These are phyloP conservation scores for Saccharomycopsis oosterbeekiorum DNA, from an alignment of 805 yeast genomes.

Conservation along the genomic window DNA sequence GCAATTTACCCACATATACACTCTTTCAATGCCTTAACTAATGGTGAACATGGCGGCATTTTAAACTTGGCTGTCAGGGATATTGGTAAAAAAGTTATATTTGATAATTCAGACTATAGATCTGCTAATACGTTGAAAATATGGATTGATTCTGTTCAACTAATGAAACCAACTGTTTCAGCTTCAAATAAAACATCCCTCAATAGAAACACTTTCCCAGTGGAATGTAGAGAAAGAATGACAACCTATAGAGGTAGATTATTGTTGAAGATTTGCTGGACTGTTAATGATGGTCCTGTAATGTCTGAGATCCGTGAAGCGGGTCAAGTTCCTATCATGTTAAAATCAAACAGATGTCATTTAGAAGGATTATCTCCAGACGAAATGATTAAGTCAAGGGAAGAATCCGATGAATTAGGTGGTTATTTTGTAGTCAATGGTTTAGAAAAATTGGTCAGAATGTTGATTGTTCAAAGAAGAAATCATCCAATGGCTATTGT, in stretches of 20 bases:
- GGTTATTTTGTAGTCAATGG: conserved; percentile 96
- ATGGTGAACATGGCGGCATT: conserved; percentile 78
- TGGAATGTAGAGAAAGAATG: conserved; percentile 87
- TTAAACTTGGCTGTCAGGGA: conserved; percentile 79
- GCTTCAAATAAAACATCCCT: conserved; percentile 61
- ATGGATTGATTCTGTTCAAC: conserved; percentile 81
- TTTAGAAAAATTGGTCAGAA: conserved; percentile 90
- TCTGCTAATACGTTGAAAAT: conserved; percentile 78
- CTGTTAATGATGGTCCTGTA: conserved; percentile 82
- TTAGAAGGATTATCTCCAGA: conserved; percentile 74
- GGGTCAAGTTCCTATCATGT: conserved; percentile 87
- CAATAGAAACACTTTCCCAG: conserved; percentile 72
- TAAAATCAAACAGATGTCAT: conserved; percentile 86
- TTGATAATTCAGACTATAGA: conserved; percentile 66
- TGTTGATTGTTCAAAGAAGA: conserved; percentile 96
- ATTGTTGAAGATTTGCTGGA: conserved; percentile 71
- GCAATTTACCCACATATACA: conserved; percentile 95
- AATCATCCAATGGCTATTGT: conserved; percentile 97
- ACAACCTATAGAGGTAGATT: conserved; percentile 71
- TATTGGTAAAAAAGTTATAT: conserved; percentile 76
- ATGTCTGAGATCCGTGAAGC: conserved; percentile 75
- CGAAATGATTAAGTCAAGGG: conserved; percentile 66
- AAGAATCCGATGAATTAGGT: conserved; percentile 92
- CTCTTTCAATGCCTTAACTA: conserved; percentile 90
- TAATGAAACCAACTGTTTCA: conserved; percentile 75